Evolutionary conservation across 192 early-diverging fungal species (phyloP).

Genomic region (Backusella sp.): DNA sequence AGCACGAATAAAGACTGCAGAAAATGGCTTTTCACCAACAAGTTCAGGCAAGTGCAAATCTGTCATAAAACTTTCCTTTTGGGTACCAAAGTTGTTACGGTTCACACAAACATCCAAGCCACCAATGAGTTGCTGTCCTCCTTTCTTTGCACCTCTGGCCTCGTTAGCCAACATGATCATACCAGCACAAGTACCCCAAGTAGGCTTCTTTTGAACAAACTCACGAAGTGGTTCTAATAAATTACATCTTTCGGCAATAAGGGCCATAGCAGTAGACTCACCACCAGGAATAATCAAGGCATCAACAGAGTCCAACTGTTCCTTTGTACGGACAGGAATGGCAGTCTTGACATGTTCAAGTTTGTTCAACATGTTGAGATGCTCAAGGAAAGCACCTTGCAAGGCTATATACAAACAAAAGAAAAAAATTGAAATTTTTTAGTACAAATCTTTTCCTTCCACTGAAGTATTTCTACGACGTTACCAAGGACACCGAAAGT

Average conservation of each 20-base stretch:
- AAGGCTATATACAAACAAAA: slow-evolving; percentile 55
- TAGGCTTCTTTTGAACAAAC: slow-evolving; percentile 76
- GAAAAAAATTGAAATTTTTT: neutral
- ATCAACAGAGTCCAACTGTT: slow-evolving; percentile 75
- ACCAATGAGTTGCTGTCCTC: slow-evolving; percentile 84
- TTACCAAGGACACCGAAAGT: slow-evolving; percentile 16
- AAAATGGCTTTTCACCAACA: slow-evolving; percentile 46
- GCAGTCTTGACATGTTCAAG: slow-evolving; percentile 58
- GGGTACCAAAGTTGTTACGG: slow-evolving; percentile 94
- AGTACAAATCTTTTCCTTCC: neutral
- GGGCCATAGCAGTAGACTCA: slow-evolving; percentile 91
- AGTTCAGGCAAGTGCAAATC: slow-evolving; percentile 55
- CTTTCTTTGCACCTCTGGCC: slow-evolving; percentile 73
- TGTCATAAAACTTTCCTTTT: slow-evolving; percentile 88
- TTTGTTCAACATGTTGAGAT: slow-evolving; percentile 77
- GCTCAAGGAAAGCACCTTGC: slow-evolving; percentile 95
- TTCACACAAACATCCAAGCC: slow-evolving; percentile 82
- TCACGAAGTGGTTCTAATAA: slow-evolving; percentile 74
- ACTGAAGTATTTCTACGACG: neutral
- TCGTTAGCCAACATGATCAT: slow-evolving; percentile 87
- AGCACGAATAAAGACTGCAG: slow-evolving; percentile 92
- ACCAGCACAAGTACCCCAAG: slow-evolving; percentile 96
- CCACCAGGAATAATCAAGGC: slow-evolving; percentile 94
- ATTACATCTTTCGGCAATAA: slow-evolving; percentile 86
- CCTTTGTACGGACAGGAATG: slow-evolving; percentile 65